Evolutionary conservation across 257 asterid species (phyloP).

Genomic region (Lycium barbarum): DNA sequence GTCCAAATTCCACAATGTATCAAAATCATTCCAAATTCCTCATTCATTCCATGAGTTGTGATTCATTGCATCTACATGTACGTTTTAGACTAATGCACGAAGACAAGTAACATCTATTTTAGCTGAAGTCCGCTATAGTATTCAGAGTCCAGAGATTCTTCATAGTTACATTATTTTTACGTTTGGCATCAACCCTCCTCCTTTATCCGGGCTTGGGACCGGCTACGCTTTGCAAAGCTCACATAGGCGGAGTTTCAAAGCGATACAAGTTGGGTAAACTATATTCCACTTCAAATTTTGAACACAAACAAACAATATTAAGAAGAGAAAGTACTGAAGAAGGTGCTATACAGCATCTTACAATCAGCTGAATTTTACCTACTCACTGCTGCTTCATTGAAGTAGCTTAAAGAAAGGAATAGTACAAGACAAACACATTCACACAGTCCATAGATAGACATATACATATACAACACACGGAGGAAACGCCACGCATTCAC

Average conservation of each 20-base stretch:
- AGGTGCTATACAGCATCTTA: background rate
- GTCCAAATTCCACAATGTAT: background rate
- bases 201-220: conserved; percentile 5
- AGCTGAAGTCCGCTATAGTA: background rate
- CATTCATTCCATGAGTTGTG: background rate
- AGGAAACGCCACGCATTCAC: background rate
- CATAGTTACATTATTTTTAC: background rate
- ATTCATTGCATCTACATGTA: conserved; percentile 15
- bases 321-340: background rate
- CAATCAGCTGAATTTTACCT: background rate
- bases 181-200: background rate
- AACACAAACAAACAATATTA: background rate
- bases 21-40: conserved; percentile 15
- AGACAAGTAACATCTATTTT: background rate
- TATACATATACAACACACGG: background rate
- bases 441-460: background rate
- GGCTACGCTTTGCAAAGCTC: background rate
- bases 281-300: background rate
- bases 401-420: conserved; percentile 12
- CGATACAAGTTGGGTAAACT: background rate
- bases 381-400: background rate
- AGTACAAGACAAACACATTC: background rate
- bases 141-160: conserved; percentile 11
- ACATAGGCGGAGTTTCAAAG: conserved; percentile 8
- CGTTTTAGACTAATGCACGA: background rate